A percentile compares a stretch with the other conserved stretches of the same genome.
phyloP scores from a whole-genome alignment of 352 stramenopile species.

The Globisporangium megalacanthum region DNA sequence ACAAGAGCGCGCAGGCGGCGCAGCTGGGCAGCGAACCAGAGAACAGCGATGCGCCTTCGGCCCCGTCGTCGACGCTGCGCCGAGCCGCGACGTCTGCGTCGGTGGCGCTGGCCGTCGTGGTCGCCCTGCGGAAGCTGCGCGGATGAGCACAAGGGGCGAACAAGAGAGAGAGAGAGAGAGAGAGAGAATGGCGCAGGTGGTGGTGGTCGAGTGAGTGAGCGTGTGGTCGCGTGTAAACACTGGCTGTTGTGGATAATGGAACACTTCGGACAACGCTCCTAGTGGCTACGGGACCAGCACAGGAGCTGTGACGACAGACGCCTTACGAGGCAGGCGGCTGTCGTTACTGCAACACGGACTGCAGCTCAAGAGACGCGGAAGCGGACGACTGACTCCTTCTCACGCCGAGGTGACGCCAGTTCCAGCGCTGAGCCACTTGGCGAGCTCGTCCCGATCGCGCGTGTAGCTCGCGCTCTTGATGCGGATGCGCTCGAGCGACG shows the following conservation, averaged over 20 bases:
- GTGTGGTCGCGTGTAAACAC: not conserved
- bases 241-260: not conserved
- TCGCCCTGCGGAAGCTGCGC: conserved; percentile 26
- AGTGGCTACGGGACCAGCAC: too few relatives aligned
- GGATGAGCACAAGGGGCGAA: conserved; percentile 1
- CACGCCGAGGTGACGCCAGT: conserved; percentile 13
- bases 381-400: not conserved
- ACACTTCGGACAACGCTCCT: too few relatives aligned
- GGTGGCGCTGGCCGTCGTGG: conserved; percentile 28
- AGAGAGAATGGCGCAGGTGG: not conserved
- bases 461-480: conserved; percentile 62
- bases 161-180: not conserved
- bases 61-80: conserved; percentile 10
- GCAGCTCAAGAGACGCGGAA: not conserved
- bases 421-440: conserved; percentile 44
- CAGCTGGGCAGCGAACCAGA: conserved; percentile 8
- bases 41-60: not conserved
- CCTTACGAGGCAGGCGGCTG: not conserved
- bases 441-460: conserved; percentile 46
- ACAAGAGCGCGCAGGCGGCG: conserved; percentile 14
- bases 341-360: too few relatives aligned
- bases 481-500: conserved; percentile 65
- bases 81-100: conserved; percentile 33
- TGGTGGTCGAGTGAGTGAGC: too few relatives aligned
- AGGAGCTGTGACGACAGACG: not conserved